These are phyloP conservation scores for Penicillium waksmanii DNA, from an alignment of 495 filamentous ascomycete species.

Conservation along the genomic window DNA sequence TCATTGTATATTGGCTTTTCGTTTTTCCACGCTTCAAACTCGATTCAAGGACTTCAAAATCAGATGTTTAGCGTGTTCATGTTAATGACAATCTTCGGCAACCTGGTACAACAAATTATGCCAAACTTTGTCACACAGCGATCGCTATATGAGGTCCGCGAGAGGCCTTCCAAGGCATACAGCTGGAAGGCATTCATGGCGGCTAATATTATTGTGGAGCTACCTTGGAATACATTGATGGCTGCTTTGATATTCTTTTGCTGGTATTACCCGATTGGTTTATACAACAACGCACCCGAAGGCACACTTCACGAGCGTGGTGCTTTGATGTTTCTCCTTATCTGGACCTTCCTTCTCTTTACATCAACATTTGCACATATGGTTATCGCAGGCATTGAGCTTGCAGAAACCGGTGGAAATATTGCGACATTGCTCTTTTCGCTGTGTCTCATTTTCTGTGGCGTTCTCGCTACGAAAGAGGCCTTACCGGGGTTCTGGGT, in stretches of 20 bases:
- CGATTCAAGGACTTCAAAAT: slow-evolving; percentile 77
- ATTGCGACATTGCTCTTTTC: slow-evolving; percentile 41
- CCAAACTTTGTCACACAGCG: slow-evolving; percentile 66
- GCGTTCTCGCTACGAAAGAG: slow-evolving; percentile 42
- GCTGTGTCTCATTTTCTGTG: slow-evolving; percentile 54
- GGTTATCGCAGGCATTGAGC: slow-evolving; percentile 7
- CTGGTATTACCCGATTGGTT: slow-evolving; percentile 66
- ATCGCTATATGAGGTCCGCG: slow-evolving; percentile 64
- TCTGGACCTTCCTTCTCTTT: slow-evolving; percentile 52
- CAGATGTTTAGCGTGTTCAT: slow-evolving; percentile 84
- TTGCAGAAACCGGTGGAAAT: slow-evolving; percentile 43
- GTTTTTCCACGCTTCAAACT: slow-evolving; percentile 71
- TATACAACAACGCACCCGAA: slow-evolving; percentile 42
- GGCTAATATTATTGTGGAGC: slow-evolving; percentile 12
- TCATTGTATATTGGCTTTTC: slow-evolving; percentile 80
- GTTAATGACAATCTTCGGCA: slow-evolving; percentile 71
- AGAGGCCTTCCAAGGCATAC: slow-evolving; percentile 66
- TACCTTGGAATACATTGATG: slow-evolving; percentile 30
- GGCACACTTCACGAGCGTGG: slow-evolving; percentile 17
- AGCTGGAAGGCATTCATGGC: slow-evolving; percentile 65
- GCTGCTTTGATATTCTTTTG: slow-evolving; percentile 57
- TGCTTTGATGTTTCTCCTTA: slow-evolving; percentile 53
- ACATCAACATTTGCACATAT: slow-evolving; percentile 52
- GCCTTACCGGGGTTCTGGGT: slow-evolving; percentile 70
- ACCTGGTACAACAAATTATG: slow-evolving; percentile 72